phyloP scores from a whole-genome alignment of 345 rosid genomes.

The Turnera subulata region DNA sequence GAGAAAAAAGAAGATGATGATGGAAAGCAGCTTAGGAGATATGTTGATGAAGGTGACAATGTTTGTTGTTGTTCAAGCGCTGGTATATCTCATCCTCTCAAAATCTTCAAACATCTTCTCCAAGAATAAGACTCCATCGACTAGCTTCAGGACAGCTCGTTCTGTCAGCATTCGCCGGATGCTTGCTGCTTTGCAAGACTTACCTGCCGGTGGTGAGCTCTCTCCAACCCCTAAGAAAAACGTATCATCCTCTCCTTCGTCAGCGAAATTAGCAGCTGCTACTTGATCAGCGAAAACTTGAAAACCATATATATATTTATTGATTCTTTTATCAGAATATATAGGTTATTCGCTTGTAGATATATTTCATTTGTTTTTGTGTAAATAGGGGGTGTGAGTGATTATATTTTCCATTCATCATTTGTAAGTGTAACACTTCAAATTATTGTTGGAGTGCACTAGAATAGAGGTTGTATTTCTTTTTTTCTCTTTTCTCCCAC shows the following conservation, averaged over 20 bases:
- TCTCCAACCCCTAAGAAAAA: slow-evolving; percentile 2
- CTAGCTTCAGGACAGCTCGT: slow-evolving; percentile 45
- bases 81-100: slow-evolving; percentile 59
- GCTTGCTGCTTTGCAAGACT: slow-evolving; percentile 43
- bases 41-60: slow-evolving; percentile 39
- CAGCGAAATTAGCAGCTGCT: no score
- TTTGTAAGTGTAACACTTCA: no score
- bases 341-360: no score
- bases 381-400: no score
- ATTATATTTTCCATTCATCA: no score
- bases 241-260: neutral
- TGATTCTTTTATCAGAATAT: no score
- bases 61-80: slow-evolving; percentile 49
- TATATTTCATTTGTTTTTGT: no score
- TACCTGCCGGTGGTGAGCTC: slow-evolving; percentile 22
- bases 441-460: no score
- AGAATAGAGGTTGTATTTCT: no score
- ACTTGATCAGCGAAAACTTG: no score
- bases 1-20: slow-evolving; percentile 2
- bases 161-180: slow-evolving; percentile 45
- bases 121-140: slow-evolving; percentile 20
- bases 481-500: no score
- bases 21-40: slow-evolving; percentile 38
- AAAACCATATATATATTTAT: no score
- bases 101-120: slow-evolving; percentile 62